Conservation (phyloP, 2,329 filamentous ascomycete species). For the Ophiostoma tasmaniense region DNA sequence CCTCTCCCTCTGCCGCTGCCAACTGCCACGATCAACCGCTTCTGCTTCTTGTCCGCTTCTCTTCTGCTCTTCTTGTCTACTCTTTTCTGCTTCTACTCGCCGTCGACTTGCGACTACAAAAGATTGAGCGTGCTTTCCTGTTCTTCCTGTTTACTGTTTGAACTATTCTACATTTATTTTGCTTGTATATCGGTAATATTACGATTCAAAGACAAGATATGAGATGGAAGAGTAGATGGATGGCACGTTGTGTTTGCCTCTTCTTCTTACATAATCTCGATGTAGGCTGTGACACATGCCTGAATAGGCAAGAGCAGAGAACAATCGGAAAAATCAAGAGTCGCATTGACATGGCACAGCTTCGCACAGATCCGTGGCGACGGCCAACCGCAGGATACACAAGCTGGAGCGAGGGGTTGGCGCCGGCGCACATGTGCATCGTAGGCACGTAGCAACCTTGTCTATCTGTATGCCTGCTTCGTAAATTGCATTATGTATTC, state of each 20-base stretch:
- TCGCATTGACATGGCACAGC: neutral
- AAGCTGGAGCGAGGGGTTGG: neutral
- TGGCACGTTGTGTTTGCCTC: slow-evolving; percentile 7
- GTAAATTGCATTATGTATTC: neutral
- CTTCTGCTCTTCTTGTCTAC: no score
- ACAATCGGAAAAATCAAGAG: neutral
- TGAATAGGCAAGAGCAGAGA: slow-evolving; percentile 4
- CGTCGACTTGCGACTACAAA: neutral
- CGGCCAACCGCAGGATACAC: neutral
- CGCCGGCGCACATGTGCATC: neutral
- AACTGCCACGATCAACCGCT: no score
- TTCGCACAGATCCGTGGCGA: neutral
- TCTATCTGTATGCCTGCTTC: neutral
- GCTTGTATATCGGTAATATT: neutral
- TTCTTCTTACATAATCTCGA: neutral
- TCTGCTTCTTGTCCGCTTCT: neutral
- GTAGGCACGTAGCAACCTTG: neutral
- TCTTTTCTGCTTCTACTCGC: no score
- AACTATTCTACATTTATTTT: neutral
- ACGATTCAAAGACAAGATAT: neutral
- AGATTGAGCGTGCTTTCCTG: neutral
- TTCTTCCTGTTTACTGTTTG: neutral
- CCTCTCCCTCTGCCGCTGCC: neutral
- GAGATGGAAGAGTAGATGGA: neutral
- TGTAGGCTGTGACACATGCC: neutral